Evolutionary conservation across 2,329 filamentous ascomycete species (phyloP), one percentile per base, ranked within the genome.

Genomic region (Epichloe festucae): DNA sequence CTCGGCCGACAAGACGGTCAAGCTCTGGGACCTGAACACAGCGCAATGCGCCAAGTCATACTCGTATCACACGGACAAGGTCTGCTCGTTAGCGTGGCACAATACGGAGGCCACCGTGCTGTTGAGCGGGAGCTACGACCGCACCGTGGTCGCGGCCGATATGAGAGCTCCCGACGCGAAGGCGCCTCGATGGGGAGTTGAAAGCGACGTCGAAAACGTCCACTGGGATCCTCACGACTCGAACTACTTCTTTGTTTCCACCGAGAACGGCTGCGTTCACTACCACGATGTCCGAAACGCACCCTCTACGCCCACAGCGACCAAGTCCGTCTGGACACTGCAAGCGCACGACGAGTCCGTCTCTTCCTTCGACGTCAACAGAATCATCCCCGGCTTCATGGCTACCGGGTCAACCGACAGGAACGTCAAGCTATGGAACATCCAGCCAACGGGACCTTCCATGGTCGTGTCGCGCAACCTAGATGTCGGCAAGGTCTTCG

Each of bases 351-450:
- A 96, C 65, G 84, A 91, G 67, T 87, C 88, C 3, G 78, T 97
- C 44, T 95, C 89, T 8, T 84, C 89, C 0, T 96, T 98, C 66
- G 90, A 95, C 67, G 79, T 97, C 70, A 97, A 96, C 74, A 77
- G 84, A 3, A 74, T 83, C 48, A 89, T 98, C 54, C 91, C 93
- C 1, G 93, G 93, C 43, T 96, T 88, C 76, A 79, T 98, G 69
- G 93, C 82, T 14, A 97, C 93, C 0, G 93, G 90, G 3, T 95
- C 89, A 2, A 90, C 87, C 14, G 93, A 98, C 74, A 91, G 89
- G 73, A 87, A 85, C 5, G 89, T 97, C 60, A 98, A 98, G 76
- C 76, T 98, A 52, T 98, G 93, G 93, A 95, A 95, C 69, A 82
- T 96, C 52, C 79, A 85, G 59, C 69, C 84, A 12, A 79, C 79